Base-by-base conservation (phyloP, 2,329 filamentous ascomycete genomes). In the Fusarium siculi region DNA sequence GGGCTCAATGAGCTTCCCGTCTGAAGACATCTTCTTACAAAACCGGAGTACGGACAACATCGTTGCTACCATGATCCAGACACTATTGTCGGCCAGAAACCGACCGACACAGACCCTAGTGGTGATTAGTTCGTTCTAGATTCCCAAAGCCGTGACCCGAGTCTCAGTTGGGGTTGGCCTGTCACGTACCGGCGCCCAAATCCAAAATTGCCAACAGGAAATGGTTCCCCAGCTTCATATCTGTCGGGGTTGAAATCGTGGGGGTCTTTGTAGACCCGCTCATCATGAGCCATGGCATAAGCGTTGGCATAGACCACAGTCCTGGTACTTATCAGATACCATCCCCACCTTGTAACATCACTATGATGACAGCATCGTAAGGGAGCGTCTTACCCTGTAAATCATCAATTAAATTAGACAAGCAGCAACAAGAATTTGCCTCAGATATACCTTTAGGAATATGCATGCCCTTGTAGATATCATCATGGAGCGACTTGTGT, bases 401-500 rank as follows among this genome's bases (percentile, higher is more conserved):
- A 23, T 15, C 42, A 37, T 72, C 59, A 76, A 63, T 53, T 44
- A 15, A 32, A 7, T 44, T 40, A 15, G 16, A 34, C 11, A 11
- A 10, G 7, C 5, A 18, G 18, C 7, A 16, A 28, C 21, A 36
- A 34, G 15, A n/a, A 4, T 21, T 21, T 34, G 16, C 21, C 32
- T 32, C 2, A 6, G 4, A 28, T 68, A 28, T 69, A 79, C 89
- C 89, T 69, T 85, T 86, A 18, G 87, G 88, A 66, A 91, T 89
- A 69, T 86, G 85, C 81, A 89, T 87, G 53, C 85, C 87, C 30
- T 86, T 82, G 73, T 90, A 91, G 36, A 86, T 80, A 72, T 91
- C 89, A 65, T 91, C 88, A 59, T 86, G 78, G 6, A 86, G 82
- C 18, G 87, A 83, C 66, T 82, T 85, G 78, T 91, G 89, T 15